These are phyloP conservation scores for Aureobasidium musti DNA, from an alignment of 2,329 filamentous ascomycete genomes.

Conservation along the genomic window DNA sequence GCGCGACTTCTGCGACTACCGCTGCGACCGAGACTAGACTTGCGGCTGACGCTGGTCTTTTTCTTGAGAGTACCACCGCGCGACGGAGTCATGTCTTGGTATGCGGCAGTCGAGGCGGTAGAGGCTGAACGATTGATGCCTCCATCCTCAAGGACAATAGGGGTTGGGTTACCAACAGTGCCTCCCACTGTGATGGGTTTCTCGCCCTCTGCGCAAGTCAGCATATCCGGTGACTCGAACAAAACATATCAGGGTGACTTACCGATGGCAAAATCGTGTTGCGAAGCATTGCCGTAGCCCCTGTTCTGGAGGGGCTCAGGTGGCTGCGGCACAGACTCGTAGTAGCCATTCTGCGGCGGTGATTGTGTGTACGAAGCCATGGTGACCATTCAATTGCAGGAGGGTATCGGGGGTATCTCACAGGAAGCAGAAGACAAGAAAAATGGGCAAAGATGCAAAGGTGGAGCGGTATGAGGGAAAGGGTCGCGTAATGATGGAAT, in stretches of 20 bases:
- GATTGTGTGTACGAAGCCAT: conserved; percentile 38
- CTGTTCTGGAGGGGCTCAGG: conserved; percentile 44
- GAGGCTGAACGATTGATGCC: conserved; percentile 64
- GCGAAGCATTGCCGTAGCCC: conserved; percentile 38
- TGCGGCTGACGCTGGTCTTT: conserved; percentile 74
- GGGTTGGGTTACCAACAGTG: conserved; percentile 63
- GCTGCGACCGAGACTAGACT: conserved; percentile 73
- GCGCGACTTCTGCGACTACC: conserved; percentile 73
- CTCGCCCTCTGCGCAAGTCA: conserved; percentile 21
- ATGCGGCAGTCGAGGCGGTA: conserved; percentile 51
- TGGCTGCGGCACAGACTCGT: conserved; percentile 45
- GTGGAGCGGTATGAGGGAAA: conserved; percentile 10
- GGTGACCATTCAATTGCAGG: conserved; percentile 16
- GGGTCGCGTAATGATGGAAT: conserved; percentile 15
- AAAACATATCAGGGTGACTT: conserved; percentile 37
- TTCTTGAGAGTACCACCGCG: conserved; percentile 83
- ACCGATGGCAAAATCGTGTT: conserved; percentile 45
- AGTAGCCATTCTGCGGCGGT: conserved; percentile 36
- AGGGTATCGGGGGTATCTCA: background rate
- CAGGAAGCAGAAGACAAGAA: background rate
- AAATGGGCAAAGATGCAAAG: background rate
- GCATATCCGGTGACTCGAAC: conserved; percentile 42
- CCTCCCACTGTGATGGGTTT: conserved; percentile 49
- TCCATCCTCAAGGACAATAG: conserved; percentile 67
- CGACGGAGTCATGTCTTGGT: conserved; percentile 49